Evolutionary conservation across 805 yeast species (phyloP), one percentile per base, ranked within the genome.

Genomic region (Lipomyces spencermartinsiae): DNA sequence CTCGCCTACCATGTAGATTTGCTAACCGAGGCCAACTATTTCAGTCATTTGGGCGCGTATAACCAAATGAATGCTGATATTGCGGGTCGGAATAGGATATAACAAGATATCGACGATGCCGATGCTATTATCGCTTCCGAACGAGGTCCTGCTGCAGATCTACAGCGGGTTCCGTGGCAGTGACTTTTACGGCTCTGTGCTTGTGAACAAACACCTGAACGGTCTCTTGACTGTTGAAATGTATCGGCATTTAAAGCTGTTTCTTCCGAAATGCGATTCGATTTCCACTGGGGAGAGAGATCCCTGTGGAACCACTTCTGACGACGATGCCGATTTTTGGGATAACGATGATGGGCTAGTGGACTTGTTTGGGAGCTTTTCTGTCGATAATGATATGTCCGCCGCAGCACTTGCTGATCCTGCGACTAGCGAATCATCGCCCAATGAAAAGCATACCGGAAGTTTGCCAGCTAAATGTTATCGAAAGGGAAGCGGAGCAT

Each of bases 101-200:
- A 43, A 37, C 12, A 4, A 43, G 33, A 59, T 29, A 35, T 14
- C 46, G 62, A 56, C 5, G 33, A 63, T 53, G 67, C 46, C 66
- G 51, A 19, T 37, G 14, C 51, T 68, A 16, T 62, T 65, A 29
- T 61, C 69, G 49, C 70, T 70, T 4, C 73, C 73, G 16, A 62
- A 70, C 49, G 72, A 70, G 64, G 29, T 69, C 19, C 58, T 69
- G 55, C 61, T 70, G 12, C 63, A 63, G 22, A 34, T 69, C 9
- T 70, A 59, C 31, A 14, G 54, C 19, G 56, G 34, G 35, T 70
- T 69, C 31, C 59, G 73, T 7, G 73, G 73, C 22, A 65, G 71
- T 29, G 73, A 70, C 25, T 68, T 68, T 49, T 63, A 69, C 46
- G 70, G 73, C 51, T 22, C 62, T 3, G 69, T 69, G 49, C 68